phyloP scores from a whole-genome alignment of 257 asterid genomes.

The Primulina tabacum region DNA sequence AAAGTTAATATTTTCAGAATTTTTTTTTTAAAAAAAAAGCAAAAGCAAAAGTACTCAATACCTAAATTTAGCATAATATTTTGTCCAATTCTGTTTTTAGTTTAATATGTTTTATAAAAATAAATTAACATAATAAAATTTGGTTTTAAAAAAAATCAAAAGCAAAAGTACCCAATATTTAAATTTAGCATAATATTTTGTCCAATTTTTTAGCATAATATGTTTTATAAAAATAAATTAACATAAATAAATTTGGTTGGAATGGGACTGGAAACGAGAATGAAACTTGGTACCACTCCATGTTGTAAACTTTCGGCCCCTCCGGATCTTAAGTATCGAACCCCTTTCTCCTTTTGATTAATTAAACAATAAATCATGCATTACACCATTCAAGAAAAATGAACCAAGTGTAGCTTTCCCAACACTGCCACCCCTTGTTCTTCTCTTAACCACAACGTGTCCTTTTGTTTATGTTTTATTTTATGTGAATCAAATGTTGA shows the following conservation, averaged over 20 bases:
- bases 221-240: too few species aligned
- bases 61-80: too few species aligned
- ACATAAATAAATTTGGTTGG: background rate
- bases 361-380: background rate
- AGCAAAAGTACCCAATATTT: too few species aligned
- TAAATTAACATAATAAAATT: too few species aligned
- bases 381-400: background rate
- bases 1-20: too few species aligned
- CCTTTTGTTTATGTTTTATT: background rate
- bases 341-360: background rate
- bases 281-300: background rate
- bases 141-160: too few species aligned
- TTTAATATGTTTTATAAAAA: too few species aligned
- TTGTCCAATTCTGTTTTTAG: too few species aligned
- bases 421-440: background rate
- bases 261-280: background rate
- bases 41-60: too few species aligned
- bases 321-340: background rate
- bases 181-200: too few species aligned
- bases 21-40: too few species aligned
- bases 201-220: too few species aligned
- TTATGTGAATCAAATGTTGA: background rate
- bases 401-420: background rate
- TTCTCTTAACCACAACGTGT: background rate
- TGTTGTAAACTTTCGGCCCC: slow-evolving; percentile 6